Conservation (phyloP, 306 rosid species). For the Macrotyloma uniflorum region DNA sequence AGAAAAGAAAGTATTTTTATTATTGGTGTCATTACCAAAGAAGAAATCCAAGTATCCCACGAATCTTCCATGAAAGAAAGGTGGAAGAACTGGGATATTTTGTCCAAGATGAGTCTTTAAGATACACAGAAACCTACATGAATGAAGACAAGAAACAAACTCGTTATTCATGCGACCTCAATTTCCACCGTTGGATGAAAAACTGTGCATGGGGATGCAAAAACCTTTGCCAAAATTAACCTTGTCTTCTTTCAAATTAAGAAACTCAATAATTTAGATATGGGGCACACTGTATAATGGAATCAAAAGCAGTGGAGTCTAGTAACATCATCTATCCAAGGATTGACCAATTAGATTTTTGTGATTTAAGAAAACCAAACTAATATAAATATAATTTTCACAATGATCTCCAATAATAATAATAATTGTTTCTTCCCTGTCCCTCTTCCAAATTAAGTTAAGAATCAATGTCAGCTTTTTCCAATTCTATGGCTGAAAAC, state of each 20-base stretch:
- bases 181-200: slow-evolving; percentile 29
- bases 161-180: background rate
- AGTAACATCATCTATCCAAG: too few relatives aligned
- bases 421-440: too few relatives aligned
- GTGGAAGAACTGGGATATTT: background rate
- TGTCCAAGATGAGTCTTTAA: background rate
- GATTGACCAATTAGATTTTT: too few relatives aligned
- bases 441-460: too few relatives aligned
- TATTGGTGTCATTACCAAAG: slow-evolving; percentile 33
- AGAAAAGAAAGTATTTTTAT: background rate
- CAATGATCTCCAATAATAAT: too few relatives aligned
- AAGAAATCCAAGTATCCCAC: slow-evolving; percentile 30
- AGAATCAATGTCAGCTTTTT: too few relatives aligned
- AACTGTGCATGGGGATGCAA: slow-evolving; percentile 4
- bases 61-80: slow-evolving; percentile 24
- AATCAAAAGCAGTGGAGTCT: too few relatives aligned
- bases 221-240: background rate
- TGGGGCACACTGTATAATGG: background rate
- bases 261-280: slow-evolving; percentile 1
- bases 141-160: slow-evolving; percentile 18
- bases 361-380: too few relatives aligned
- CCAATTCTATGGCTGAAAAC: too few relatives aligned
- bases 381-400: too few relatives aligned
- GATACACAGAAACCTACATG: background rate
- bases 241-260: slow-evolving; percentile 23